Percentiles rank a stretch among this genome's conserved stretches.
These are phyloP conservation scores for Fusarium buharicum DNA, from an alignment of 2,329 filamentous ascomycete species.

Conservation along the genomic window DNA sequence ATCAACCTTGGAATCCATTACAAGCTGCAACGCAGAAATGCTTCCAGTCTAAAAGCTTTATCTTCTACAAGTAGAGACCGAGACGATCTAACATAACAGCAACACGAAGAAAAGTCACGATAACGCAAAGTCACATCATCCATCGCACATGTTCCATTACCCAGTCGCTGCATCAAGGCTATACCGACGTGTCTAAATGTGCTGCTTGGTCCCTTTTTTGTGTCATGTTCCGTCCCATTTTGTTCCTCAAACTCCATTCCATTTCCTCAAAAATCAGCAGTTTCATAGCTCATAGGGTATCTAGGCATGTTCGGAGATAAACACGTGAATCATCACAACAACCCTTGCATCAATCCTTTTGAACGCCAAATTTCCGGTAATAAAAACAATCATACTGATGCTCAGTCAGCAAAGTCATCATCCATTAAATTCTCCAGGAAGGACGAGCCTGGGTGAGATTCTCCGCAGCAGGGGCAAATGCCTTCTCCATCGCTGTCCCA, in stretches of 20 bases:
- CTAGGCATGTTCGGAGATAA: conserved; percentile 42
- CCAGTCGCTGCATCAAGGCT: not conserved
- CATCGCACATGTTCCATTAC: conserved; percentile 1
- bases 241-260: conserved; percentile 21
- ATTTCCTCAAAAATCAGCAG: conserved; percentile 34
- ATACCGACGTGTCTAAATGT: conserved; percentile 17
- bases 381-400: conserved; percentile 32
- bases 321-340: conserved; percentile 30
- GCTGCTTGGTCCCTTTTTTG: conserved; percentile 2
- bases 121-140: not conserved
- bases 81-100: too few relatives aligned
- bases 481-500: conserved; percentile 51
- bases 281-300: conserved; percentile 42
- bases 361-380: conserved; percentile 23
- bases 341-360: conserved; percentile 20
- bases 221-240: conserved; percentile 14
- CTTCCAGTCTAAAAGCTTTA: too few relatives aligned
- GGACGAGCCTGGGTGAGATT: conserved; percentile 51
- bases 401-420: conserved; percentile 44
- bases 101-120: not conserved
- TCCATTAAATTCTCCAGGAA: conserved; percentile 49
- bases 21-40: too few relatives aligned
- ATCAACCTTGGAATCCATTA: too few relatives aligned
- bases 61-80: too few relatives aligned
- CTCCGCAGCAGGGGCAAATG: conserved; percentile 55